Percentiles rank a stretch among this genome's conserved stretches.
These are phyloP conservation scores for Botrytis porri DNA, from an alignment of 2,329 filamentous ascomycete genomes.

Conservation along the genomic window DNA sequence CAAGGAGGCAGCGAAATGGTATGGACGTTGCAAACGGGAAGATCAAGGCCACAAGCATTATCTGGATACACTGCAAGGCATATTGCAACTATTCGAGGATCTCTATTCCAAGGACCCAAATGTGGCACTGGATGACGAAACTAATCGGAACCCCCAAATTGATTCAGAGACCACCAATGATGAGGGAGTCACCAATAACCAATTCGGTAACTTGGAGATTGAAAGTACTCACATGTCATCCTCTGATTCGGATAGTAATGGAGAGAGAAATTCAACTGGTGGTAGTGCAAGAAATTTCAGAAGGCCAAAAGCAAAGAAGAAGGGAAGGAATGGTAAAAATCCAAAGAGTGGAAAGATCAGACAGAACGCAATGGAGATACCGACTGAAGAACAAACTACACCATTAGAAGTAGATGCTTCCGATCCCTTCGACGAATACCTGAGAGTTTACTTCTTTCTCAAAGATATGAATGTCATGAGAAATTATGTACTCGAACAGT, in stretches of 20 bases:
- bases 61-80: neutral
- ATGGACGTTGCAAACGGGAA: neutral
- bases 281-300: neutral
- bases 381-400: neutral
- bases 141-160: neutral
- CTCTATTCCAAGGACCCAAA: neutral
- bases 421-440: conserved; percentile 32
- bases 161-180: neutral
- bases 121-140: neutral
- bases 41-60: neutral
- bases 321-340: neutral
- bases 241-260: neutral
- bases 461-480: conserved; percentile 39
- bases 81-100: neutral
- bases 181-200: neutral
- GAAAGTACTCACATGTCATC: neutral
- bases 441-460: conserved; percentile 41
- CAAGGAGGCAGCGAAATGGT: neutral
- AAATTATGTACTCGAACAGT: conserved; percentile 36
- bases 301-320: neutral
- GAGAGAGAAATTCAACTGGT: neutral
- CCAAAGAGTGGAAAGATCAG: neutral
- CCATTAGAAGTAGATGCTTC: conserved; percentile 24
- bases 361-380: neutral
- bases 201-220: neutral